Evolutionary conservation across 306 rosid genomes (phyloP).

Genomic region (Vigna trinervia): DNA sequence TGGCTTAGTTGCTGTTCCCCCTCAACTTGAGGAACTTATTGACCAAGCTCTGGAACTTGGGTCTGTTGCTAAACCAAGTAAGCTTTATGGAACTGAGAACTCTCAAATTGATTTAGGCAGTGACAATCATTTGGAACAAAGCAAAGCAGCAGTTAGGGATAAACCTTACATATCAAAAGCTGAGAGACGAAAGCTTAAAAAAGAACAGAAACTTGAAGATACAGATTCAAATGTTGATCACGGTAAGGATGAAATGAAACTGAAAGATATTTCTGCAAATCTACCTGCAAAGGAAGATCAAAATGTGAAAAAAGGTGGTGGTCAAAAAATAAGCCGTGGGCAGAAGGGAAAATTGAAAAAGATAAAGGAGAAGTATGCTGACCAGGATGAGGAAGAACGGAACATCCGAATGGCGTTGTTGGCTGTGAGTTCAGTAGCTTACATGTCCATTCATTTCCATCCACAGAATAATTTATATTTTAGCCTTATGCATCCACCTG

Average conservation of each 20-base stretch:
- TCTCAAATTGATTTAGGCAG: constrained; percentile 57
- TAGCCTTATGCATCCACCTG: constrained; percentile 21
- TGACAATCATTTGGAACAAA: constrained; percentile 59
- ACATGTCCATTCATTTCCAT: constrained; percentile 6
- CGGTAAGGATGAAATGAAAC: constrained; percentile 51
- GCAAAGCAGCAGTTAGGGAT: constrained; percentile 67
- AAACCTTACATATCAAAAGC: constrained; percentile 89
- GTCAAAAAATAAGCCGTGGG: constrained; percentile 84
- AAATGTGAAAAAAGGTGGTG: constrained; percentile 60
- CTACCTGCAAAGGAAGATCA: constrained; percentile 59
- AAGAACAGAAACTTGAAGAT: constrained; percentile 61
- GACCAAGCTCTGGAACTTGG: constrained; percentile 97
- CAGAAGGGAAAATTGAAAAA: constrained; percentile 88
- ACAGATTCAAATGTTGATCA: constrained; percentile 58
- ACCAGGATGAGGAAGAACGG: constrained; percentile 98
- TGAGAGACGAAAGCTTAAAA: constrained; percentile 91
- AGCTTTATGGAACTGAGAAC: constrained; percentile 56
- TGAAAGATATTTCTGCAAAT: constrained; percentile 49
- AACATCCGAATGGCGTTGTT: constrained; percentile 91
- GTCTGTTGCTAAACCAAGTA: constrained; percentile 63
- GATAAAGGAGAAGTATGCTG: constrained; percentile 94
- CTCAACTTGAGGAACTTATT: constrained; percentile 90
- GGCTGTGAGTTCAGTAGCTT: constrained; percentile 77
- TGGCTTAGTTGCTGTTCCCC: constrained; percentile 61
- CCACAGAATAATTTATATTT: neutral